These are phyloP conservation scores for Phallus indusiatus DNA, from an alignment of 768 basidiomycete species.

Conservation along the genomic window DNA sequence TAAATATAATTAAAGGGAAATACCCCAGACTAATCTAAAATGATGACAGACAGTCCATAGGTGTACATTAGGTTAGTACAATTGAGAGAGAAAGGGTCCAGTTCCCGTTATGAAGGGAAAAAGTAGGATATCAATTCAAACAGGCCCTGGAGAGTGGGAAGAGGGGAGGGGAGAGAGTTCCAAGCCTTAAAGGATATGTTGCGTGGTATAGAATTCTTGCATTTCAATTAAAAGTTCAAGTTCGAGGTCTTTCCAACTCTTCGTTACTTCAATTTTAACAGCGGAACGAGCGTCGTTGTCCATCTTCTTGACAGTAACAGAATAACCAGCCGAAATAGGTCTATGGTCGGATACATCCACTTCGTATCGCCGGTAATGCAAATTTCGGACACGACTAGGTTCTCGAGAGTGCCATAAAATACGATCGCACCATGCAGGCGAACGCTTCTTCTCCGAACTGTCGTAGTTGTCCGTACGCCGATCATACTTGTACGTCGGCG, in stretches of 20 bases:
- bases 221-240: conserved; percentile 6
- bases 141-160: too few species aligned
- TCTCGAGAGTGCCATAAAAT: conserved; percentile 67
- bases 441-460: conserved; percentile 76
- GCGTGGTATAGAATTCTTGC: conserved; percentile 5
- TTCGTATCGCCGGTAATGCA: conserved; percentile 79
- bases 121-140: background rate
- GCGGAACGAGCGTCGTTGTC: conserved; percentile 44
- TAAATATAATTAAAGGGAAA: background rate
- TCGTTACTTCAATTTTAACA: conserved; percentile 48
- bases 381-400: conserved; percentile 45
- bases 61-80: background rate
- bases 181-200: conserved; percentile 5
- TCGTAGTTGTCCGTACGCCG: conserved; percentile 72
- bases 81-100: background rate
- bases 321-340: conserved; percentile 76
- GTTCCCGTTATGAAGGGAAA: background rate
- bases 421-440: conserved; percentile 96
- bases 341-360: conserved; percentile 85
- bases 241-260: conserved; percentile 26
- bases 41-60: background rate
- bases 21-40: background rate
- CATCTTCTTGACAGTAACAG: conserved; percentile 64
- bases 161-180: background rate
- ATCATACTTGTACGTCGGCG: conserved; percentile 95